Base-by-base conservation (phyloP, 768 basidiomycete species). In the Kwoniella pini region DNA sequence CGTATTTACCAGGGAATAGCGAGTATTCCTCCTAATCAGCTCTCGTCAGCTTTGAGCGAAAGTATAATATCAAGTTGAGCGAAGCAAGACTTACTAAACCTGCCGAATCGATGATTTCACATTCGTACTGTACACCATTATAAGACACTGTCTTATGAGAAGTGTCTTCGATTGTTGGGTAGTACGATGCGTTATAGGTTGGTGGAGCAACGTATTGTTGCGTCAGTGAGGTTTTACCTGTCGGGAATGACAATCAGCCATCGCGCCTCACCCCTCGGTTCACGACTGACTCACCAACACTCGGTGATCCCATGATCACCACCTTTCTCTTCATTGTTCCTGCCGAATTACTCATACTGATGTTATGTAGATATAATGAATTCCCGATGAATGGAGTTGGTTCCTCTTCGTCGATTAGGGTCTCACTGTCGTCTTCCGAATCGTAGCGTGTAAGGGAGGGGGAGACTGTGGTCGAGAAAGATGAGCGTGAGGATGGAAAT, bases 21-120 rank as follows among this genome's bases (percentile, higher is more conserved):
- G 91, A 89, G 81, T 90, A 97, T 79, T 99, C 95, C 74, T 98
- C 95, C 92, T 93, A 76, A 15, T 48, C 13, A 39, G 15, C 15
- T 4, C 21, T 27, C 24, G 45, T 46, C 33, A 36, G 33, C 33
- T 36, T 15, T 7, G 33, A 36, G 58, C 30, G 56, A 55, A 55
- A 57, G 58, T 21, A 19, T 10, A n/a, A n/a, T 10, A 17, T 43
- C n/a, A 43, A 10, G 12, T 17, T 10, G 21, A 43, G 42, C 42
- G 13, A 33, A 42, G 17, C 45, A 4, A 5, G 39, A 76, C 85
- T 66, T 57, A 91, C 93, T 86, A 97, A 95, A 27, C 95, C 95
- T 51, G 95, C 95, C 65, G 92, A 95, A 79, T 98, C 95, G 70
- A 97, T 91, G 81, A 98, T 94, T 80, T 95, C 92, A 80, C 93